A percentile compares a stretch with the other conserved stretches of the same genome.
Conservation (phyloP, 371 early-diverging fungal species). For the Rhizopus delemar region DNA sequence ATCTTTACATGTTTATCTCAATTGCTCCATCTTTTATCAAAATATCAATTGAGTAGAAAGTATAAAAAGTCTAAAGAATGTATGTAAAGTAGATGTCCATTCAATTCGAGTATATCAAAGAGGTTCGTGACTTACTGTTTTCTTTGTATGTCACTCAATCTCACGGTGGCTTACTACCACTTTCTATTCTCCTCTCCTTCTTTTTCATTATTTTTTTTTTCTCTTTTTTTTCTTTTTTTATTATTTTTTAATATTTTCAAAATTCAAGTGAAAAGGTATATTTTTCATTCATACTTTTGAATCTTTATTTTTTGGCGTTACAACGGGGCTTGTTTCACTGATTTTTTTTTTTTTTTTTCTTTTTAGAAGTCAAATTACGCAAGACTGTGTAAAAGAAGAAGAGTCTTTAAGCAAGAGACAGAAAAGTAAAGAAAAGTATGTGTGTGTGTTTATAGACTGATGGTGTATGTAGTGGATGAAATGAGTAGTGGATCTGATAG, state of each 20-base stretch:
- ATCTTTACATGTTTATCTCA: no score
- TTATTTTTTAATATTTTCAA: neutral
- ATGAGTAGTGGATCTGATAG: constrained; percentile 60
- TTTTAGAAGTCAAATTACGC: neutral
- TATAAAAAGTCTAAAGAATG: no score
- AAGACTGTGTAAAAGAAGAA: neutral
- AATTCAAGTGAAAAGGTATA: constrained; percentile 2
- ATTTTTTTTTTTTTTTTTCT: constrained; percentile 11
- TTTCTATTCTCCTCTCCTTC: no score
- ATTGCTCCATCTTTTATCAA: no score
- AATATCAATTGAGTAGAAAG: no score
- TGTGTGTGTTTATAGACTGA: neutral
- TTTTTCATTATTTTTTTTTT: neutral
- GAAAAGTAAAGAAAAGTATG: neutral
- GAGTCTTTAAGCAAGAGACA: constrained; percentile 1
- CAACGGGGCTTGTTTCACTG: neutral
- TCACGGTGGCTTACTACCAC: no score
- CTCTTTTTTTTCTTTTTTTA: neutral
- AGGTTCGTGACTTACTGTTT: no score
- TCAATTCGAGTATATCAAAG: no score
- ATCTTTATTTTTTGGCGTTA: neutral
- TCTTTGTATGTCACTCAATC: no score
- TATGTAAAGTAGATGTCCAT: no score
- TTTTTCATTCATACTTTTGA: neutral
- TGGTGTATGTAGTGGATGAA: neutral